Evolutionary conservation across 225 moss, liverwort and hornwort species (phyloP).

Genomic region (Rhytidiadelphus loreus): DNA sequence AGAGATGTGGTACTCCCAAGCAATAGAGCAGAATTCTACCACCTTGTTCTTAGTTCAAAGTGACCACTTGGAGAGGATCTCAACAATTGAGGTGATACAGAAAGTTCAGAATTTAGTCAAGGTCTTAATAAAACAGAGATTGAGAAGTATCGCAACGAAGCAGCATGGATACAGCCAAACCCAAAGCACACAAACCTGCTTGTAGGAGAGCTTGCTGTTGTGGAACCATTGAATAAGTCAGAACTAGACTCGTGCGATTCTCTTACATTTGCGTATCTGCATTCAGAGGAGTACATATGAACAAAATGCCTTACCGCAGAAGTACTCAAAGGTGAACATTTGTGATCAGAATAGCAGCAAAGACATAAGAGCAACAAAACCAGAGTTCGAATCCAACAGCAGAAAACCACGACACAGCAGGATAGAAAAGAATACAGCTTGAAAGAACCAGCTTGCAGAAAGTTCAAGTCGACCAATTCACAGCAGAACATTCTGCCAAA

Average conservation of each 20-base stretch:
- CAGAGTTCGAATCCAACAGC: not conserved
- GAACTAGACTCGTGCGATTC: conserved; percentile 72
- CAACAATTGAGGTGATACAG: not conserved
- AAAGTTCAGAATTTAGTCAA: not conserved
- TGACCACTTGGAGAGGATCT: not conserved
- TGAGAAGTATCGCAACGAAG: not conserved
- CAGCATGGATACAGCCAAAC: not conserved
- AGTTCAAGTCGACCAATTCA: not conserved
- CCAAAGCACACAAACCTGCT: conserved; percentile 46
- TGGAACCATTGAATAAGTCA: conserved; percentile 60
- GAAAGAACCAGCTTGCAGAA: not conserved
- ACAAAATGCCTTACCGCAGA: not conserved
- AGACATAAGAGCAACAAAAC: not conserved
- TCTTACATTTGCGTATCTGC: conserved; percentile 69
- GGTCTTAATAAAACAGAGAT: not conserved
- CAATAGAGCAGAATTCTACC: not conserved
- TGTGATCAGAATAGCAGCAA: not conserved
- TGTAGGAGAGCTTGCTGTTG: conserved; percentile 76
- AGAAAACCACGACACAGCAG: not conserved
- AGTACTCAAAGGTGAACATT: not conserved
- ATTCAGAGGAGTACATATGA: not conserved
- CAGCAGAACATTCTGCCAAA: not conserved
- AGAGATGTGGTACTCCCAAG: not conserved
- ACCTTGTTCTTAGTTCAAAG: not conserved
- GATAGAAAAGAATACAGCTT: not conserved